Conservation (phyloP, 805 yeast genomes). For the Candida nitratophila region DNA sequence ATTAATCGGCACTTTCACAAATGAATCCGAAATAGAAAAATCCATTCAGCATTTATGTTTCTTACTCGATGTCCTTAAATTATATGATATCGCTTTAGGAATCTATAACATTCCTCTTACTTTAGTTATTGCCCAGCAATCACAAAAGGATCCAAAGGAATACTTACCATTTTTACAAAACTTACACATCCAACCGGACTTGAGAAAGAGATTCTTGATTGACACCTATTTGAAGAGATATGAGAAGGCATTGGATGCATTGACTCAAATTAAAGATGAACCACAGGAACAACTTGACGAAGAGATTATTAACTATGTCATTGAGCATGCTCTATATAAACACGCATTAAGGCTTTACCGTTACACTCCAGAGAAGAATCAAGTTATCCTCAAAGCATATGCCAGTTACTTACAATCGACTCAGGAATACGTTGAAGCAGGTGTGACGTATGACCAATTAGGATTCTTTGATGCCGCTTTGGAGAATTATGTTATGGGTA, state of each 20-base stretch:
- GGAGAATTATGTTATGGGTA: slow-evolving; percentile 60
- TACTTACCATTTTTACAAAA: slow-evolving; percentile 87
- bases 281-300: slow-evolving; percentile 26
- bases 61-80: slow-evolving; percentile 77
- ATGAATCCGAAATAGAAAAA: slow-evolving; percentile 42
- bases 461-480: slow-evolving; percentile 52
- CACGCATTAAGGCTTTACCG: slow-evolving; percentile 59
- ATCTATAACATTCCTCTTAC: slow-evolving; percentile 78
- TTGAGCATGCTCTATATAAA: slow-evolving; percentile 61
- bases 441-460: slow-evolving; percentile 65
- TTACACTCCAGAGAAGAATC: slow-evolving; percentile 47
- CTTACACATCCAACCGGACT: slow-evolving; percentile 57
- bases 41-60: slow-evolving; percentile 82
- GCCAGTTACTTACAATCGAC: slow-evolving; percentile 55
- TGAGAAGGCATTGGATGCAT: slow-evolving; percentile 61
- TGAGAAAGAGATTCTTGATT: slow-evolving; percentile 66
- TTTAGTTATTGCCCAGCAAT: slow-evolving; percentile 83
- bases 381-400: slow-evolving; percentile 47
- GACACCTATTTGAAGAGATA: slow-evolving; percentile 69
- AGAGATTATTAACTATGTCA: slow-evolving; percentile 65
- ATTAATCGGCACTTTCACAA: slow-evolving; percentile 47
- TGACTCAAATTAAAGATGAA: slow-evolving; percentile 40
- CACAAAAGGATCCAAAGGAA: slow-evolving; percentile 97
- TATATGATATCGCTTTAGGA: slow-evolving; percentile 76
- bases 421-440: slow-evolving; percentile 69